Base-by-base conservation (phyloP, 2,329 filamentous ascomycete species). In the Fusarium robinianum region DNA sequence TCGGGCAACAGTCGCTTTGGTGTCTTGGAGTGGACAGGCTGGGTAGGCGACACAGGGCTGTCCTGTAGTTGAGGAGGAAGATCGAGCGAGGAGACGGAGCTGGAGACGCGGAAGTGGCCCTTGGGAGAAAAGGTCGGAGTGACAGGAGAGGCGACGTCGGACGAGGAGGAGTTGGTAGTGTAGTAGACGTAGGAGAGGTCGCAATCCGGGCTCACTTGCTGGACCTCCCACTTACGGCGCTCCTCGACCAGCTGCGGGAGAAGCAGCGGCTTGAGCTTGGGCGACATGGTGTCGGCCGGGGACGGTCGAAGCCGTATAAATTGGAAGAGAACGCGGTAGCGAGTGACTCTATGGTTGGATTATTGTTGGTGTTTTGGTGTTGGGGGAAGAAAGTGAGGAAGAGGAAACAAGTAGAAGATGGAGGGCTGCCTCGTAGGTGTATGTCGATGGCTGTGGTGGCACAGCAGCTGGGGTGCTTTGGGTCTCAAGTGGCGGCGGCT, bases 31-130 rank as follows among this genome's bases (percentile, higher is more conserved):
- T 61, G 50, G 71, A 70, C 32, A 36, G 59, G 53, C 37, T 51
- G 51, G 6, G 71, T 77, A 46, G 77, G 84, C 47, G 76, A 85
- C 41, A 76, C 84, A 51, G 68, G 69, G 62, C 70, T 69, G 26
- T 64, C 56, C 83, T 82, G 49, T 64, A 64, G 56, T 70, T 56
- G 57, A 25, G 62, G 64, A 11, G 79, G 72, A 7, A 88, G 76
- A 42, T 87, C 85, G 43, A 89, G 74, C 5, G 90, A 95, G 2
- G 90, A 95, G 18, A 79, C 78, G 0, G 90, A 94, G 70, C 88
- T 92, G 16, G 84, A 79, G 58, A 80, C 81, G 57, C 83, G 79
- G 34, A 79, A 70, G 66, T 87, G 83, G 22, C 80, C 80, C 47
- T 79, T 79, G 34, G 83, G 67, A 4, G 78, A 85, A 62, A 87